Evolutionary conservation across 768 basidiomycete species (phyloP).

Genomic region (Trametes coccinea): DNA sequence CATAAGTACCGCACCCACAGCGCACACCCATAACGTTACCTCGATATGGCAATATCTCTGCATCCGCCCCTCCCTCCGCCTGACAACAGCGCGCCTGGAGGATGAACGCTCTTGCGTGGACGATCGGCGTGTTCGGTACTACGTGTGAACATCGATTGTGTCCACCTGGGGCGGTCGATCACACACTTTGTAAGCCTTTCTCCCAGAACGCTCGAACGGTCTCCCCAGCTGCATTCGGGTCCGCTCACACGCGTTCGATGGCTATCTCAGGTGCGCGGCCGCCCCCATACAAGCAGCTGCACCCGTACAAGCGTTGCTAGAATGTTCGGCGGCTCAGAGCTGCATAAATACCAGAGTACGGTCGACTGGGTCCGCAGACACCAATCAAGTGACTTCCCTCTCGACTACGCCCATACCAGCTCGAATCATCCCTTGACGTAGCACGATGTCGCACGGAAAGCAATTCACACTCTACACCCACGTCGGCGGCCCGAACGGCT

Average conservation of each 20-base stretch:
- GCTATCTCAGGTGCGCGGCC: too few species aligned
- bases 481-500: slow-evolving; percentile 28
- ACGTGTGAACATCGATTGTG: neutral
- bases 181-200: slow-evolving; percentile 5
- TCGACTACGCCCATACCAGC: neutral
- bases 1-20: too few species aligned
- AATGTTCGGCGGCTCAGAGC: neutral
- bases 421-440: neutral
- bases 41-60: neutral
- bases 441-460: slow-evolving; percentile 32
- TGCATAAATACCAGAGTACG: slow-evolving; percentile 3
- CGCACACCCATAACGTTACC: too few species aligned
- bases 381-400: neutral
- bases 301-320: neutral
- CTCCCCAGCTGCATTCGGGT: neutral
- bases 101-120: neutral
- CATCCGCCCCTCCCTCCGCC: neutral
- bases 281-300: neutral
- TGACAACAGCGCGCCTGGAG: neutral
- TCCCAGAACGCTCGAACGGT: neutral
- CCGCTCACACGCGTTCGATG: neutral
- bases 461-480: slow-evolving; percentile 33
- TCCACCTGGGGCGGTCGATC: neutral
- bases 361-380: too few species aligned
- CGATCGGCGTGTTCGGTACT: neutral